phyloP scores from a whole-genome alignment of 1,284 basidiomycete species.

The Pterulicium gracile region DNA sequence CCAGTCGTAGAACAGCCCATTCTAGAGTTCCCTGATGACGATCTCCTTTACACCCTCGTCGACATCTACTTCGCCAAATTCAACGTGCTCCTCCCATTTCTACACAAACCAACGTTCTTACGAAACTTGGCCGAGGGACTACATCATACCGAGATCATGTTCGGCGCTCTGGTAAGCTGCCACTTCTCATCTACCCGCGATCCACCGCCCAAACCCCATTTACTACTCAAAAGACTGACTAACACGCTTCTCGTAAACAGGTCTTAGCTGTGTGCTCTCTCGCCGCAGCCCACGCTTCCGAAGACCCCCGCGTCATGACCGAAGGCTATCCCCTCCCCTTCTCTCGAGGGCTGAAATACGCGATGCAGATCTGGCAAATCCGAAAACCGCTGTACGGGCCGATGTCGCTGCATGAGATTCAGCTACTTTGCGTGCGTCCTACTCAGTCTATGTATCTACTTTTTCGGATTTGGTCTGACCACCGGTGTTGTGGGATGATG shows the following conservation, averaged over 20 bases:
- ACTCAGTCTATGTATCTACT: neutral
- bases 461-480: neutral
- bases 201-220: too few species aligned
- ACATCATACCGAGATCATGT: constrained; percentile 26
- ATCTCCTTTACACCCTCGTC: constrained; percentile 28
- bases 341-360: neutral
- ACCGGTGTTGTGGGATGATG: neutral
- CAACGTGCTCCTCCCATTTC: constrained; percentile 27
- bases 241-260: neutral
- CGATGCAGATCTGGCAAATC: neutral
- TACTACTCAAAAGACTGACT: neutral
- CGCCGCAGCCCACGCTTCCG: neutral
- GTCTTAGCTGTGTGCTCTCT: neutral
- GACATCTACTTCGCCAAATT: constrained; percentile 31
- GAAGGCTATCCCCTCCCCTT: constrained; percentile 5
- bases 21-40: constrained; percentile 16
- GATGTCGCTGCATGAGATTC: constrained; percentile 36
- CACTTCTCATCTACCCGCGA: too few species aligned
- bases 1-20: neutral
- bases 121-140: constrained; percentile 24
- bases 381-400: constrained; percentile 21
- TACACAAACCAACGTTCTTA: constrained; percentile 34
- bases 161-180: constrained; percentile 18
- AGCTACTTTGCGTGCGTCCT: constrained; percentile 21
- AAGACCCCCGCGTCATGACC: constrained; percentile 33